phyloP scores from a whole-genome alignment of 805 yeast species.

The Yamadazyma tumulicola region DNA sequence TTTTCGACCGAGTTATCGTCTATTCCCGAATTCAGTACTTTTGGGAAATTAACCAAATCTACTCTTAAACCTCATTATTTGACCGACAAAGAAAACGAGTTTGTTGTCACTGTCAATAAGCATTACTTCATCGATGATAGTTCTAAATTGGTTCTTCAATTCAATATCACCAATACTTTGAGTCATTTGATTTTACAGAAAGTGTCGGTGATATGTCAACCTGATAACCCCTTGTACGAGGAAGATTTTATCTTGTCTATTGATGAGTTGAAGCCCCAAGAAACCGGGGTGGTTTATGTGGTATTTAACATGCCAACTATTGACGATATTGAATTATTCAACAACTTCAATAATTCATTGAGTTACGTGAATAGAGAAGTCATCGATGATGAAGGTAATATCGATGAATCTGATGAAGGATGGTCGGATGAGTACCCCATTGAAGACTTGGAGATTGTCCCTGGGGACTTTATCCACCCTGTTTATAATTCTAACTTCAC shows the following conservation, averaged over 20 bases:
- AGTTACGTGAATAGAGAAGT: constrained; percentile 77
- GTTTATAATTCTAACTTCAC: constrained; percentile 76
- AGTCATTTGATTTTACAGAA: constrained; percentile 73
- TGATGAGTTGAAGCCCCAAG: constrained; percentile 66
- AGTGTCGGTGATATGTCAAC: constrained; percentile 65
- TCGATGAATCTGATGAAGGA: constrained; percentile 70
- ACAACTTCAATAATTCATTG: constrained; percentile 61
- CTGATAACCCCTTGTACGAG: constrained; percentile 52
- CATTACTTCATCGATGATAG: constrained; percentile 64
- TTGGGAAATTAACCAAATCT: constrained; percentile 74
- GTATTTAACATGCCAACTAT: constrained; percentile 63
- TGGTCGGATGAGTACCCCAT: constrained; percentile 91
- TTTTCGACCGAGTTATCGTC: constrained; percentile 66
- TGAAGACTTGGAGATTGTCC: constrained; percentile 67
- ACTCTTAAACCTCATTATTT: constrained; percentile 58
- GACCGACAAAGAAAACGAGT: constrained; percentile 92
- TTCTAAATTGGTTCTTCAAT: constrained; percentile 74
- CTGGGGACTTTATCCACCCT: constrained; percentile 83
- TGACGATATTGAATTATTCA: constrained; percentile 30
- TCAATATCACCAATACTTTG: constrained; percentile 79
- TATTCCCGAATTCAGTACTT: constrained; percentile 68
- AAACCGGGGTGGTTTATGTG: constrained; percentile 73
- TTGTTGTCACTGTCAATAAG: constrained; percentile 78
- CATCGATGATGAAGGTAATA: constrained; percentile 58
- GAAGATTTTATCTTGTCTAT: constrained; percentile 77